Base-by-base conservation (phyloP, 139 green algal species). In the Chlorella sp. region DNA sequence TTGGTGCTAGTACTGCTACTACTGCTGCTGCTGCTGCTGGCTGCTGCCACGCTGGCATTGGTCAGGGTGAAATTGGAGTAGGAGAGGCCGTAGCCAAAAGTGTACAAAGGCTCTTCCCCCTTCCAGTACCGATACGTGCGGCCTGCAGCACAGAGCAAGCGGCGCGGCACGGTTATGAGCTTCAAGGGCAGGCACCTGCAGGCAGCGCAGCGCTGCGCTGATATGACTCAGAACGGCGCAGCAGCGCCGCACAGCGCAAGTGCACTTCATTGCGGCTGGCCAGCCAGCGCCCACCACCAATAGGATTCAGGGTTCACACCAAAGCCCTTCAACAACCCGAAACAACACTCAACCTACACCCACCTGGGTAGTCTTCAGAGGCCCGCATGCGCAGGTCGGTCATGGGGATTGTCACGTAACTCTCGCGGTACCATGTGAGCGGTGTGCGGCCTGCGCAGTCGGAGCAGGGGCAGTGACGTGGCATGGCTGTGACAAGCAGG, bases 21-120 rank as follows among this genome's bases (percentile, higher is more conserved):
- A 30, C 71, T 53, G 75, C n/a, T 42, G 40, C 11, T 84, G 48
- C 40, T 26, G 40, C 0, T 28, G 3, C 24, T 42, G 42, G 42
- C 42, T 7, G 79, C 79, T 40, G 79, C 48, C 14, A 85, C 26
- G 42, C 30, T 36, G 30, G 79, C 79, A 18, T 40, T 36, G 34
- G 69, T 32, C 53, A 92, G 88, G 28, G 28, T 42, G 34, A 90
- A 92, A 30, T 39, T 86, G 11, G 82, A 88, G 64, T 93, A 93
- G 7, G 91, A 93, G 21, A 93, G 85, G 39, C 91, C 91, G 78
- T 89, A 75, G 15, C 88, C 88, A 77, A 92, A 92, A 12, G 86
- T 81, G 82, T 89, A 92, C 5, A 92, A 39, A 86, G 82, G 42
- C 30, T 24, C 42, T 28, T 85, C 30, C 1, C 88, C 90, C 9